A percentile compares a stretch with the other conserved stretches of the same genome.
These are phyloP conservation scores for Chaetomium strumarium DNA, from an alignment of 2,329 filamentous ascomycete genomes.

Conservation along the genomic window DNA sequence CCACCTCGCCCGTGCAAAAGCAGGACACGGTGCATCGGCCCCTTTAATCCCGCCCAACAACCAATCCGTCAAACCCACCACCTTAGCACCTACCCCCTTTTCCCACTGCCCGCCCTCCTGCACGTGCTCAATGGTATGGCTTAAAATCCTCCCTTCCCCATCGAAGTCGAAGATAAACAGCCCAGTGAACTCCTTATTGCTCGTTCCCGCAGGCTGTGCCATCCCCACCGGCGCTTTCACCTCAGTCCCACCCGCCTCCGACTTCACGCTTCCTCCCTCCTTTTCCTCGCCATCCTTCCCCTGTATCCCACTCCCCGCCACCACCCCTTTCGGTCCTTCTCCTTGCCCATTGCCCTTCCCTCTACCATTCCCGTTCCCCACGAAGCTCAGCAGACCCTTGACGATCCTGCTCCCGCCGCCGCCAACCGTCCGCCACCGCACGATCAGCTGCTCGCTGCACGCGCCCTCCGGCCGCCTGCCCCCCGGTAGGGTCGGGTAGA, in stretches of 20 bases:
- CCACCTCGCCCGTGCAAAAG: conserved; percentile 16
- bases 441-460: conserved; percentile 73
- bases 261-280: neutral
- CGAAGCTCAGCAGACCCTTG: conserved; percentile 23
- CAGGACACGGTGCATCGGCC: conserved; percentile 18
- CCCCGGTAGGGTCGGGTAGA: neutral
- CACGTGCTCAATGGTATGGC: conserved; percentile 90
- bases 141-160: conserved; percentile 71
- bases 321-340: too few species aligned
- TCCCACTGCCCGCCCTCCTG: conserved; percentile 82
- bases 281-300: conserved; percentile 30
- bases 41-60: conserved; percentile 68
- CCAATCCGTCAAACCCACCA: conserved; percentile 94
- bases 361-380: conserved; percentile 2
- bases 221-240: conserved; percentile 30
- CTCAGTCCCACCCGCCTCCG: neutral
- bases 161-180: conserved; percentile 97
- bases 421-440: conserved; percentile 74
- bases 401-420: conserved; percentile 40
- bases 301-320: conserved; percentile 20
- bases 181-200: conserved; percentile 75
- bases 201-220: conserved; percentile 45
- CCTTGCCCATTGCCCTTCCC: neutral
- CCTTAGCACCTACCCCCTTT: conserved; percentile 68
- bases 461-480: conserved; percentile 39